Evolutionary conservation across 345 rosid genomes (phyloP).

Genomic region (Dipteronia sinensis): DNA sequence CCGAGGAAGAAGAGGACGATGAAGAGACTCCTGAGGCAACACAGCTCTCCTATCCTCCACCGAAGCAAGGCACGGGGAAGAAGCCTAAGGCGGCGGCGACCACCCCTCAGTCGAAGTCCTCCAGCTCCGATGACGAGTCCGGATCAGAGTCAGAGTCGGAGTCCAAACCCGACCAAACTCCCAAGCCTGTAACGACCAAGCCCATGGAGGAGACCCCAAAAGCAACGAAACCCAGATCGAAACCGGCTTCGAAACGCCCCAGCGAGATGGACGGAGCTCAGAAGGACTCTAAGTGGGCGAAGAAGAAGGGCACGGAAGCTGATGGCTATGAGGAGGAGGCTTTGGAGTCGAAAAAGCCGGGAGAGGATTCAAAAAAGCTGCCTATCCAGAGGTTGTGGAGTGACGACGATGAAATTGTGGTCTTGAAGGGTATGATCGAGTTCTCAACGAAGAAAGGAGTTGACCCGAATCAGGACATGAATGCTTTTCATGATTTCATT

Average conservation of each 20-base stretch:
- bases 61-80: background rate
- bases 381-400: slow-evolving; percentile 52
- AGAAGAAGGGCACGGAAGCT: slow-evolving; percentile 25
- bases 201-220: slow-evolving; percentile 32
- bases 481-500: slow-evolving; percentile 39
- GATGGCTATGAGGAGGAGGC: slow-evolving; percentile 15
- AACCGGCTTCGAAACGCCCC: slow-evolving; percentile 28
- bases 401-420: slow-evolving; percentile 48
- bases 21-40: slow-evolving; percentile 7
- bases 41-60: slow-evolving; percentile 5
- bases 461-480: slow-evolving; percentile 38
- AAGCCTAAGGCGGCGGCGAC: slow-evolving; percentile 1
- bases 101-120: background rate
- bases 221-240: slow-evolving; percentile 17
- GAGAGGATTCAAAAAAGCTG: slow-evolving; percentile 45
- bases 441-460: slow-evolving; percentile 35
- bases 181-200: slow-evolving; percentile 31
- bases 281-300: slow-evolving; percentile 28
- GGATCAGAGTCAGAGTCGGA: slow-evolving; percentile 31
- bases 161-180: slow-evolving; percentile 18
- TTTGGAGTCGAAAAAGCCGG: slow-evolving; percentile 22
- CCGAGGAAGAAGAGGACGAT: slow-evolving; percentile 22
- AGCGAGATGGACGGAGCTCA: slow-evolving; percentile 9
- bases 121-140: slow-evolving; percentile 26
- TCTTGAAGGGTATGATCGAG: slow-evolving; percentile 46